Percentiles rank a stretch among this genome's conserved stretches.
These are phyloP conservation scores for Pseudozyma tsukubaensis DNA, from an alignment of 1,284 basidiomycete species.

Conservation along the genomic window DNA sequence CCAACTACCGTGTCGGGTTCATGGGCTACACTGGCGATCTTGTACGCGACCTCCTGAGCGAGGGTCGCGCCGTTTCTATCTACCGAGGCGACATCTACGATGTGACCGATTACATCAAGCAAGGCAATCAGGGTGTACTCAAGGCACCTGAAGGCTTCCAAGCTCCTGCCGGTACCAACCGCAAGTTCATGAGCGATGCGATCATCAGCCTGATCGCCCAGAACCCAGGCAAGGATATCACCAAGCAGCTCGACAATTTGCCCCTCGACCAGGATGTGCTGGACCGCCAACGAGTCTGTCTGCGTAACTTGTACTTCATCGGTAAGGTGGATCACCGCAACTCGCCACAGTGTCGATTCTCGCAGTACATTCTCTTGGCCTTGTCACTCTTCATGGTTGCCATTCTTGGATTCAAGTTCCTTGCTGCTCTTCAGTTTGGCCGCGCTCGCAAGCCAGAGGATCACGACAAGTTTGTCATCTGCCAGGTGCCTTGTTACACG, in stretches of 20 bases:
- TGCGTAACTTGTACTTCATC: conserved; percentile 90
- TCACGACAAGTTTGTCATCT: conserved; percentile 98
- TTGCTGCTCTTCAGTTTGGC: conserved; percentile 90
- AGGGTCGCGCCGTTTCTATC: conserved; percentile 79
- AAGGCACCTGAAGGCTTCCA: conserved; percentile 75
- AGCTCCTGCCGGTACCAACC: conserved; percentile 74
- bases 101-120: conserved; percentile 77
- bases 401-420: conserved; percentile 97
- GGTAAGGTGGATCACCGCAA: conserved; percentile 93
- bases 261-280: conserved; percentile 77
- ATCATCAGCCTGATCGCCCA: conserved; percentile 86
- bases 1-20: conserved; percentile 87
- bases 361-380: conserved; percentile 89
- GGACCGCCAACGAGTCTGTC: conserved; percentile 82
- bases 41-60: conserved; percentile 77
- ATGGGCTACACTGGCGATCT: conserved; percentile 85
- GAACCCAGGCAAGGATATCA: conserved; percentile 85
- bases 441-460: conserved; percentile 87
- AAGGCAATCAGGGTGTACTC: conserved; percentile 69
- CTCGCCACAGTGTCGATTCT: conserved; percentile 89
- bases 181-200: conserved; percentile 79
- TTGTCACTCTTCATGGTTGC: conserved; percentile 92
- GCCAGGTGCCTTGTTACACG: conserved; percentile 97
- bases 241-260: conserved; percentile 79
- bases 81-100: conserved; percentile 90